Conservation (phyloP, 768 basidiomycete genomes). For the Psilocybe azurescens region DNA sequence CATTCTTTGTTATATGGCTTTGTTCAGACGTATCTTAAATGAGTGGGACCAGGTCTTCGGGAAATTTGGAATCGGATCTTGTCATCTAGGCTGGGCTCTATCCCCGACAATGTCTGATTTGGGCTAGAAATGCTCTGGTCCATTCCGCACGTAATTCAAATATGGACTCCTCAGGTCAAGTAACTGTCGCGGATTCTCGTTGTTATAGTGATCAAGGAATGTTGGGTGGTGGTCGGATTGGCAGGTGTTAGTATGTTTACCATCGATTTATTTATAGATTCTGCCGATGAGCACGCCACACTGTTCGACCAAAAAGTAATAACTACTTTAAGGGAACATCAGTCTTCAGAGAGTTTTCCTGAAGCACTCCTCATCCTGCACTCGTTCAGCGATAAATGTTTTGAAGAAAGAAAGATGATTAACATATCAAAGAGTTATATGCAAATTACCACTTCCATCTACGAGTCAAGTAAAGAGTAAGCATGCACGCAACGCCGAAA, state of each 20-base stretch:
- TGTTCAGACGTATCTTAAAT: neutral
- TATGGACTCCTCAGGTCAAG: neutral
- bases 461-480: neutral
- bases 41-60: neutral
- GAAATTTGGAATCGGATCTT: neutral
- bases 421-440: neutral
- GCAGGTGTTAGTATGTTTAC: neutral
- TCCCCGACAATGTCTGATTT: neutral
- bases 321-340: too few relatives aligned
- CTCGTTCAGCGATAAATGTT: too few relatives aligned
- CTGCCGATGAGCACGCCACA: neutral
- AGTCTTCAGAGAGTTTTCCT: too few relatives aligned
- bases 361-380: too few relatives aligned
- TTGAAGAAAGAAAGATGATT: neutral
- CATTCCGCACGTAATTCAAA: neutral
- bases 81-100: neutral
- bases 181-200: neutral
- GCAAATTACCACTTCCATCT: neutral
- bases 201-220: neutral
- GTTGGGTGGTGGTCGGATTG: neutral
- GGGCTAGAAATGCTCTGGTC: neutral
- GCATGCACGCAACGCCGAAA: neutral
- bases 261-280: neutral
- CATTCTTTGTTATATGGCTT: neutral
- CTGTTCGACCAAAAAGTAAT: too few relatives aligned